Percentiles rank a stretch among this genome's conserved stretches.
phyloP scores from a whole-genome alignment of 306 rosid species.

The Trifolium subterraneum region DNA sequence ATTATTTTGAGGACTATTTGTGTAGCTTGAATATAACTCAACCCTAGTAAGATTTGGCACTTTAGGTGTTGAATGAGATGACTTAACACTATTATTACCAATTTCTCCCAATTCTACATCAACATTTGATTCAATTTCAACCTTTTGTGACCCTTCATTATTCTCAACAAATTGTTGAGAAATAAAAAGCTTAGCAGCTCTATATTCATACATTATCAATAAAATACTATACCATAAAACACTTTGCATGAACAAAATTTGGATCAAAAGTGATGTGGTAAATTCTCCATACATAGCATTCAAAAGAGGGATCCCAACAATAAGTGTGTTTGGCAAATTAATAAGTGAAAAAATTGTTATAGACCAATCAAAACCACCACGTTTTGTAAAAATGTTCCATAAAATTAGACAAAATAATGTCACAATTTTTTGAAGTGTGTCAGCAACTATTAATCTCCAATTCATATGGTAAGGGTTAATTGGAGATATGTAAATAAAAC shows the following conservation, averaged over 20 bases:
- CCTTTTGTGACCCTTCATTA: constrained; percentile 52
- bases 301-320: constrained; percentile 77
- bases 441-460: constrained; percentile 34
- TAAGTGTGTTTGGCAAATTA: constrained; percentile 81
- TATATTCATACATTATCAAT: constrained; percentile 72
- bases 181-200: constrained; percentile 71
- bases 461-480: constrained; percentile 48
- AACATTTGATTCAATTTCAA: constrained; percentile 71
- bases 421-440: constrained; percentile 46
- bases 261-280: constrained; percentile 69
- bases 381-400: constrained; percentile 44
- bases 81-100: neutral
- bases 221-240: constrained; percentile 75
- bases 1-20: constrained; percentile 40
- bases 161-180: constrained; percentile 70
- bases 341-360: constrained; percentile 77
- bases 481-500: constrained; percentile 27
- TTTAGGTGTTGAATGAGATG: neutral
- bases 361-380: constrained; percentile 64
- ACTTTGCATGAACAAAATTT: constrained; percentile 70
- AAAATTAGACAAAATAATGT: constrained; percentile 7
- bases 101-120: constrained; percentile 64
- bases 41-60: neutral
- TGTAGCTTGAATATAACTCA: neutral
- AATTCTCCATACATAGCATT: constrained; percentile 82